Base-by-base conservation (phyloP, 805 yeast genomes). In the Nakazawaea populi region DNA sequence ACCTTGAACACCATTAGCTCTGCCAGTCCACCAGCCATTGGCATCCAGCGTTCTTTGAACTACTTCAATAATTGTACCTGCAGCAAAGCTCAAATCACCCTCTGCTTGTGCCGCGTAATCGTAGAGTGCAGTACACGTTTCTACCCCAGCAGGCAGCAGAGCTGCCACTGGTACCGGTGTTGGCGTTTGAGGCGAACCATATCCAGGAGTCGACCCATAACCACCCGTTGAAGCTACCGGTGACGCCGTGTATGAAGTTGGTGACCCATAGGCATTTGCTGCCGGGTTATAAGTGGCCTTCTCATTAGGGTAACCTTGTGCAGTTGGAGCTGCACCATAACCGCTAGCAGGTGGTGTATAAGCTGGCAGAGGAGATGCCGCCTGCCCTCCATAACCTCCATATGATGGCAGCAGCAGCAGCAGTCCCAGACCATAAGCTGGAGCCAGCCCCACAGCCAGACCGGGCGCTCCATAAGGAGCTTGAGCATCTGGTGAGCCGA, bases 21-120 rank as follows among this genome's bases (percentile, higher is more conserved):
- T 70, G 11, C 99, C 99, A 0, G 97, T 89, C 99, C 99, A 94
- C 99, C 99, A 94, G 5, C 96, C 99, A 60, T 89, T 89, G 48
- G 83, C 77, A 64, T 90, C 96, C 0, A 80, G 74, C 1, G 96
- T 86, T 61, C 89, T 83, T 63, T 89, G 87, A 3, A 90, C 80
- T 53, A 94, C 75, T 59, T 88, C 87, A 57, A 94, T 91, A 32
- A 82, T 77, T 24, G 91, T 86, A 27, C 98, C 99, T 0, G 96
- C 96, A 35, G 83, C 76, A 72, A 94, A 89, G 18, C 87, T 69
- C 62, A 94, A 75, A 64, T 94, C 99, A 27, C 98, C 98, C 34
- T 79, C 87, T 0, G 97, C 94, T 67, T 90, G 97, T 0, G 98
- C 96, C 7, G 85, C 71, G 67, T 89, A 92, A 61, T 91, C 97